Evolutionary conservation across 2,329 filamentous ascomycete genomes (phyloP).

Genomic region (Diaporthe sp.): DNA sequence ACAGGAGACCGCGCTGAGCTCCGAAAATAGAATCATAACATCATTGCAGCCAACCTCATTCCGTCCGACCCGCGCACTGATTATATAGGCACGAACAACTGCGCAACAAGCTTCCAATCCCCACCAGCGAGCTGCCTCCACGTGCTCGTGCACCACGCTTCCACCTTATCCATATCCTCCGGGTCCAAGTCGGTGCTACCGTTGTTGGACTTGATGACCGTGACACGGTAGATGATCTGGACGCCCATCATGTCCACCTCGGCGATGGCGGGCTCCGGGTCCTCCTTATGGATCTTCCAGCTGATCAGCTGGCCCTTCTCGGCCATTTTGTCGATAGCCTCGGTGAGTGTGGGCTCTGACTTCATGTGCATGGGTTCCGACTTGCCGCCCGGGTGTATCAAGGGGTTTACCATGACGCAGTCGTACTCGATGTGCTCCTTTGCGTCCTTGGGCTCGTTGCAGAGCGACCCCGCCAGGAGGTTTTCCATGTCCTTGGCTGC

Average conservation of each 20-base stretch:
- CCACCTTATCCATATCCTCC: background rate
- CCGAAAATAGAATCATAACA: background rate
- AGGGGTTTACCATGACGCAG: conserved; percentile 29
- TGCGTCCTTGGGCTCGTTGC: conserved; percentile 22
- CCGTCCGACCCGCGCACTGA: background rate
- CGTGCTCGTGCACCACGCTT: conserved; percentile 30
- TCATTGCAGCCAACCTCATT: background rate
- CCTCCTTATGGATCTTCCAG: conserved; percentile 29
- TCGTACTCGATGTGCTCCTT: conserved; percentile 29
- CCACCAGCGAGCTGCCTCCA: conserved; percentile 32
- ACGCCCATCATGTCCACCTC: conserved; percentile 34
- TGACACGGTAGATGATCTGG: conserved; percentile 31
- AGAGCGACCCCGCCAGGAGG: conserved; percentile 25
- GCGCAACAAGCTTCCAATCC: conserved; percentile 28
- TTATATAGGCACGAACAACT: conserved; percentile 27
- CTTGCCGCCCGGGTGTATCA: conserved; percentile 24
- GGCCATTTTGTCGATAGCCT: conserved; percentile 28
- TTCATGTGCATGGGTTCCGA: conserved; percentile 21
- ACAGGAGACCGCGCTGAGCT: background rate
- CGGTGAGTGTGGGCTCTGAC: conserved; percentile 16
- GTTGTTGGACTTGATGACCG: background rate
- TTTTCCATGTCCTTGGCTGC: conserved; percentile 31
- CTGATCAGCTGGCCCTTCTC: conserved; percentile 11
- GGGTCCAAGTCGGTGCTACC: background rate
- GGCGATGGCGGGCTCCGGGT: conserved; percentile 26